Evolutionary conservation across 1,139 yeast species (phyloP), one percentile per base, ranked within the genome.

Genomic region (Ogataea hybrid): DNA sequence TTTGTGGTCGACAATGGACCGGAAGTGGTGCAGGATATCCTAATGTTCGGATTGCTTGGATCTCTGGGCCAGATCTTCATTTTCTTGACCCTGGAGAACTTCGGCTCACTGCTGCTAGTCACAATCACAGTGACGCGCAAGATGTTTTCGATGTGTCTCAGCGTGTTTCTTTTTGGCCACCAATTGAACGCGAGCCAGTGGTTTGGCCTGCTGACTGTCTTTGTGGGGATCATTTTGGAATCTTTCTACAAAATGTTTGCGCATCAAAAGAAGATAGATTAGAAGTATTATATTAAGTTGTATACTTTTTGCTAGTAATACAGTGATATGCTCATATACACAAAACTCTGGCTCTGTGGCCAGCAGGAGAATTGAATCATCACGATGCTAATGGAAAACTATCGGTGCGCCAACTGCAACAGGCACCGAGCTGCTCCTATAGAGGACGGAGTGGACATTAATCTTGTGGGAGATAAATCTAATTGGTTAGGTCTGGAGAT

Each of bases 41-140:
- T 78, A 16, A 60, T 76, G 8, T 94, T 88, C 64, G 84, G 90
- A 0, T 46, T 81, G 0, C 82, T 89, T 57, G 98, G 98, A 2
- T 84, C 97, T 0, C 57, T 88, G 30, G 99, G 99, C 11, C 98
- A 92, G 61, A 79, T 90, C 14, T 92, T 92, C 63, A 88, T 92
- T 37, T 92, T 90, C 62, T 67, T 82, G 43, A 88, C 96, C 1
- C 68, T 92, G 38, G 95, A 87, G 54, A 71, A 77, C 47, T 92
- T 86, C 59, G 96, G 92, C 39, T 86, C 96, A 3, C 69, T 92
- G 46, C 76, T 87, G 1, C 69, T 92, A 41, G 89, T 92, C 27
- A 90, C 96, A 23, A 94, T 95, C 15, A 94, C 97, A 0, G 97
- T 92, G 7, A 90, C 98, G 1, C 75, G 99, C 51, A 92, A 92